Base-by-base conservation (phyloP, 2,329 filamentous ascomycete genomes). In the Pseudogymnoascus sp. region DNA sequence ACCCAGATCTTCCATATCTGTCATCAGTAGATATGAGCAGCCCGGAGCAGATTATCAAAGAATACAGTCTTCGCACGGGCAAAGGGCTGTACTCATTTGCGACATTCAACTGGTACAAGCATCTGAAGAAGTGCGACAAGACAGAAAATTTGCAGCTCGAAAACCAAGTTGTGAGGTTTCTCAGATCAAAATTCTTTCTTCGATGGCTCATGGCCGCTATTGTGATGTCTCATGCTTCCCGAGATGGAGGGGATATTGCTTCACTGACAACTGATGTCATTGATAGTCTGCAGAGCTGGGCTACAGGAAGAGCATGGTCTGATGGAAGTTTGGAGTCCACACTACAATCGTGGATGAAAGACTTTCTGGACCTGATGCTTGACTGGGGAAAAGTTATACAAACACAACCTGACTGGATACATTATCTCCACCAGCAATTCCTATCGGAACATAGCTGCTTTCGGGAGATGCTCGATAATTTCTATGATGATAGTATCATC, bases 91-190 rank as follows among this genome's bases (percentile, higher is more conserved):
- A 62, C 46, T 26, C 12, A 19, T 62, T 38, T 41, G 61, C 61
- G 10, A 56, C 46, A 35, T 56, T 62, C 10, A 62, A 62, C 40
- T 62, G 61, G 61, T 62, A 59, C 24, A 62, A 59, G 35, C 31
- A 62, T 26, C 46, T 62, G 19, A 62, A 59, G 19, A n/a, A 24
- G 14, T 62, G 61, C 33, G 31, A 59, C 19, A 26, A 40, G 19
- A 19, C 46, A 38, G n/a, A 24, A n/a, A 40, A 59, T 4, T 4
- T 24, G 10, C 19, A 26, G 43, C 46, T 59, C 8, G 46, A 59
- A 33, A 35, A 59, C 12, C 19, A 50, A 41, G 41, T 62, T n/a
- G 22, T 62, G 26, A 28, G 11, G 22, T 62, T 62, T 22, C 46
- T 62, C 10, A 37, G 31, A 7, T 59, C 43, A n/a, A 19, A 33